phyloP scores from a whole-genome alignment of 2,329 filamentous ascomycete species.

The Ophiostoma pallidulum region DNA sequence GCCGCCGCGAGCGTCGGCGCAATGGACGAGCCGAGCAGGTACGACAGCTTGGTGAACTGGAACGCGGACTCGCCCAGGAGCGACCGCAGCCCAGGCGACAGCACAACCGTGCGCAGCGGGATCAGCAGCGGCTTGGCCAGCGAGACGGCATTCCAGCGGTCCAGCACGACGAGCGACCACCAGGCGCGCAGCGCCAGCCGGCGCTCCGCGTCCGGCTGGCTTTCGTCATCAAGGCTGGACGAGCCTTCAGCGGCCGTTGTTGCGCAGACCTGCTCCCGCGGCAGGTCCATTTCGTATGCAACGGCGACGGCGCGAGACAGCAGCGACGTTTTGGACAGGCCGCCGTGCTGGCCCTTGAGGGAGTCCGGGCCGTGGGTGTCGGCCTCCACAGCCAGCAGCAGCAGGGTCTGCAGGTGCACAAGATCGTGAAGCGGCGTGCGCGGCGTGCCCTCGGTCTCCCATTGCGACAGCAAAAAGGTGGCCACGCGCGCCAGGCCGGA shows the following conservation, averaged over 20 bases:
- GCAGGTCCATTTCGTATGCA: constrained; percentile 56
- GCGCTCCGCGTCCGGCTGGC: constrained; percentile 51
- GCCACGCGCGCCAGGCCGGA: constrained; percentile 29
- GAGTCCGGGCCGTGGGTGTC: constrained; percentile 44
- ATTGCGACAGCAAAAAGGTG: constrained; percentile 40
- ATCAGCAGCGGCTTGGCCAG: constrained; percentile 54
- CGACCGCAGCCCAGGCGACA: constrained; percentile 48
- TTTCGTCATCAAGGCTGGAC: constrained; percentile 41
- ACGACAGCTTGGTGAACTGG: constrained; percentile 52
- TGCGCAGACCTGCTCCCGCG: constrained; percentile 29
- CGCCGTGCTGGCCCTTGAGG: constrained; percentile 31
- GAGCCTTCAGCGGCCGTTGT: constrained; percentile 26
- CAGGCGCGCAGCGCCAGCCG: constrained; percentile 55
- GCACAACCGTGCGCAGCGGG: constrained; percentile 50
- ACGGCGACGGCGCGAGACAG: constrained; percentile 57
- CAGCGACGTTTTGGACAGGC: constrained; percentile 43
- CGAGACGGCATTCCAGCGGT: constrained; percentile 64
- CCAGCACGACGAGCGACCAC: constrained; percentile 63
- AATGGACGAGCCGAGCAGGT: constrained; percentile 37
- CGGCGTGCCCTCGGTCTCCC: constrained; percentile 35
- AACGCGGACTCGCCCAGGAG: constrained; percentile 55
- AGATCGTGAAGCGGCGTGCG: constrained; percentile 35
- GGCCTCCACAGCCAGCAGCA: constrained; percentile 57
- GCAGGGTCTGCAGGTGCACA: constrained; percentile 56
- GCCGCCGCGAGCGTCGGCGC: constrained; percentile 4